Base-by-base conservation (phyloP, 257 asterid genomes). In the Lantana camara region DNA sequence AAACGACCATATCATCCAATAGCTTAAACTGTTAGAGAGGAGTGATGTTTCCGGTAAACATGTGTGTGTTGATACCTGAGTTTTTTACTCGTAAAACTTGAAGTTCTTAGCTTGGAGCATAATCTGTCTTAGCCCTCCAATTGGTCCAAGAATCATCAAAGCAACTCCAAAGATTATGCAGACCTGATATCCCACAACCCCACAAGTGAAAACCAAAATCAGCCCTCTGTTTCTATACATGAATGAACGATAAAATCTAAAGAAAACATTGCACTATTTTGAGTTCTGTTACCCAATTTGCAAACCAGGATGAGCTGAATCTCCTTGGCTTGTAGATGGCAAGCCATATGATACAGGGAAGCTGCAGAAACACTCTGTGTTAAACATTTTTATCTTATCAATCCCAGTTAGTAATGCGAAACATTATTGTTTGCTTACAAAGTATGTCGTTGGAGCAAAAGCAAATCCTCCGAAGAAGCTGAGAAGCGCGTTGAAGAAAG, bases 121-220 rank as follows among this genome's bases (percentile, higher is more conserved):
- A 49, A 83, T 80, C 47, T 66, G 69, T 57, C 86, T 67, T 17
- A 83, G 69, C 30, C 84, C 89, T 69, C 89, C 84, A 38, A 83
- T n/a, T 77, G 1, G 84, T 59, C 86, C 81, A 20, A 73, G 24
- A 37, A 70, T 15, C 80, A 45, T 67, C 80, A 83, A 65, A 11
- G 32, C 7, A 2, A 60, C 68, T 30, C 89, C 89, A 74, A 80
- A 73, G 0, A 68, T 58, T 56, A 83, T 83, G 76, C 84, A 80
- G 38, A 75, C 16, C 89, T 83, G 85, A 56, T 22, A 66, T 45
- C 17, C 9, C 22, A 52, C n/a, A n/a, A n/a, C n/a, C n/a, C n/a
- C 20, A 12, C 48, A 10, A 44, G 24, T n/a, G 4, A 5, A 55
- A 44, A 4, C 11, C 35, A 56, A 44, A 15, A 32, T 61, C 7